Conservation (phyloP, 306 rosid genomes). For the Cucumis sativus region Cucumber_9930_V3 NC_026659.2:7710001-7710500, state of each 20-base stretch:
- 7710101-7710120: too few relatives aligned
- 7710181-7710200: neutral
- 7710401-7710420: constrained; percentile 80
- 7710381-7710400: constrained; percentile 84
- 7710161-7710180: too few relatives aligned
- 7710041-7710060: too few relatives aligned
- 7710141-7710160: too few relatives aligned
- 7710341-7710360: neutral
- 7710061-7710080: too few relatives aligned
- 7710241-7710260: neutral
- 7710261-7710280: neutral
- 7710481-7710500: constrained; percentile 76
- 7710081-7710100: too few relatives aligned
- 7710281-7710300: neutral
- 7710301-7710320: neutral
- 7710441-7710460: constrained; percentile 83
- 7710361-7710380: constrained; percentile 80
- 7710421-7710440: constrained; percentile 71
- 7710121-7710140: too few relatives aligned
- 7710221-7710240: neutral
- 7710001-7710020: too few relatives aligned
- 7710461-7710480: constrained; percentile 82
- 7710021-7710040: too few relatives aligned
- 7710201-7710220: neutral
- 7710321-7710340: neutral